Base-by-base conservation (phyloP, 345 rosid genomes). In the Gossypium mustelinum region DNA sequence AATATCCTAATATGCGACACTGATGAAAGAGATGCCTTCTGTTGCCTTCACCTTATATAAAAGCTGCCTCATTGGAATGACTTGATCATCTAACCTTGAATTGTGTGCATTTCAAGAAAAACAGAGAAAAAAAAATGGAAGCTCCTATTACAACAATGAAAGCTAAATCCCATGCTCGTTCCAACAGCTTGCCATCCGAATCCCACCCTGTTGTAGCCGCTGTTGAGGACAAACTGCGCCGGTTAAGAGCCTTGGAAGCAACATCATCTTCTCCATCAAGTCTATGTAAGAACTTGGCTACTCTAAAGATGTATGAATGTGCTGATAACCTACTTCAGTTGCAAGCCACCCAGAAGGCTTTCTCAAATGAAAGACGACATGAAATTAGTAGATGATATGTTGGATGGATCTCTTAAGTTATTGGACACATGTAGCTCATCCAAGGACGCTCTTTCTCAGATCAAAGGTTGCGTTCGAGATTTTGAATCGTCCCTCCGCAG, bases 331-430 rank as follows among this genome's bases (percentile, higher is more conserved):
- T 62, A 72, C 77, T 82, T 60, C 81, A 66, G 34, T 62, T 79
- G 51, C 74, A 73, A 25, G 57, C 72, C 43, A 34, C 70, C 4
- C 65, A 61, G 67, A 61, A 68, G 24, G 48, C 55, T 25, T 61
- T 79, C 56, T 70, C 70, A 18, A 54, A 73, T 8, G 67, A 27
- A 52, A 3, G 18, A 39, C 43, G 24, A 12, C 25, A 61, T 3
- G 20, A 43, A 73, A 27, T 27, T 17, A 0, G 16, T 43, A 0
- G 77, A 66, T 11, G 56, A 71, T 22, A 12, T 54, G 52, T 67
- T 82, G 75, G 79, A 77, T 68, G 65, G 79, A 77, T 79, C 85
- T 55, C 73, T 77, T 16, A 62, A 52, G 79, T 43, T 59, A 0
- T 29, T 83, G n/a, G 81, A 72, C 22, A 52, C 75, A 3, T 74